These are phyloP conservation scores for Russula sp. DNA, from an alignment of 768 basidiomycete species.

Conservation along the genomic window DNA sequence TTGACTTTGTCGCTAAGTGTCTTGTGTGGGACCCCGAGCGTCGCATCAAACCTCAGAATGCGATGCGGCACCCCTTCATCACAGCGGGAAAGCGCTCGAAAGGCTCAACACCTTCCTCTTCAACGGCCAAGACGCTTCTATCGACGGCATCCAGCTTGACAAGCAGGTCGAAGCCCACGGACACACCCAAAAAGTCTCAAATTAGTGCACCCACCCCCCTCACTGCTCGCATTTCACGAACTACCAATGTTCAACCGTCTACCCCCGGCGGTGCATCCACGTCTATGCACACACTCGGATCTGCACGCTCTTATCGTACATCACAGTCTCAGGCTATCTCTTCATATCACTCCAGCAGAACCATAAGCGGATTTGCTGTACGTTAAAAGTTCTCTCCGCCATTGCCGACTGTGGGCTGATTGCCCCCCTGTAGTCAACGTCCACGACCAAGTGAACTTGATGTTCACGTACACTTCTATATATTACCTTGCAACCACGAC, in stretches of 20 bases:
- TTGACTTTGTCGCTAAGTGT: conserved; percentile 97
- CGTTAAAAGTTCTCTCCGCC: conserved; percentile 19
- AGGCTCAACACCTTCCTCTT: conserved; percentile 41
- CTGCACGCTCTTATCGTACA: conserved; percentile 62
- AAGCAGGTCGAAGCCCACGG: conserved; percentile 54
- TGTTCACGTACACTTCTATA: conserved; percentile 28
- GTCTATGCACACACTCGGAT: conserved; percentile 53
- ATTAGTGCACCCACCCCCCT: conserved; percentile 88
- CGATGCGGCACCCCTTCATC: conserved; percentile 88
- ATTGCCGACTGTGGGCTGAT: conserved; percentile 31
- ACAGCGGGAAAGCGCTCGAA: conserved; percentile 57
- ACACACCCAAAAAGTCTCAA: conserved; percentile 85
- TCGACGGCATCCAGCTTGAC: conserved; percentile 57
- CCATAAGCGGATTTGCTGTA: conserved; percentile 67
- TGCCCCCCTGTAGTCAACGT: conserved; percentile 22
- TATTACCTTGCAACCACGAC: conserved; percentile 20
- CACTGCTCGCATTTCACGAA: conserved; percentile 70
- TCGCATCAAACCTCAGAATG: conserved; percentile 89
- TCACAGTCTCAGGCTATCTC: conserved; percentile 69
- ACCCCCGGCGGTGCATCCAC: conserved; percentile 52
- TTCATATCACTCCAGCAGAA: conserved; percentile 72
- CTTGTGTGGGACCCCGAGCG: conserved; percentile 98
- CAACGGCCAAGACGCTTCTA: conserved; percentile 52
- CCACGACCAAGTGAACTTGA: conserved; percentile 30
- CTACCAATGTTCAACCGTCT: conserved; percentile 49